Evolutionary conservation across 1,284 basidiomycete genomes (phyloP).

Genomic region (Puccinia hordei): DNA sequence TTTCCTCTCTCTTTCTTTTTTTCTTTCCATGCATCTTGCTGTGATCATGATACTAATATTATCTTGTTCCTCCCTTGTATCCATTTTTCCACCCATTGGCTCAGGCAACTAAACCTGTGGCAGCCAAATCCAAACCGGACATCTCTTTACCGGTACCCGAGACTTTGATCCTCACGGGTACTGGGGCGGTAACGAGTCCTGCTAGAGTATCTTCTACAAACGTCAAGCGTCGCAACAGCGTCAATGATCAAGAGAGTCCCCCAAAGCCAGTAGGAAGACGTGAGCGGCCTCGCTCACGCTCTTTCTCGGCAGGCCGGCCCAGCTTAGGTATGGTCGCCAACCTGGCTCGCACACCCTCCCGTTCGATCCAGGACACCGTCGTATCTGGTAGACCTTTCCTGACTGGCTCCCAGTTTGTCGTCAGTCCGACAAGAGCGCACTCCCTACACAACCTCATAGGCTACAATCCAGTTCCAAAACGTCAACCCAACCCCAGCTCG

Average conservation of each 20-base stretch:
- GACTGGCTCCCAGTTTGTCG: background rate
- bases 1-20: background rate
- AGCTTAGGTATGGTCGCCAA: slow-evolving; percentile 17
- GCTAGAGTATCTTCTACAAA: background rate
- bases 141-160: slow-evolving; percentile 17
- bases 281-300: slow-evolving; percentile 22
- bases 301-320: slow-evolving; percentile 8
- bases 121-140: background rate
- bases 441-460: slow-evolving; percentile 14
- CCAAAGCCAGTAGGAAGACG: background rate
- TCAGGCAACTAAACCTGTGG: background rate
- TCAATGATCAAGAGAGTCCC: slow-evolving; percentile 20
- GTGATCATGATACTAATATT: background rate
- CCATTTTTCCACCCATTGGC: background rate
- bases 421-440: slow-evolving; percentile 4
- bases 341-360: slow-evolving; percentile 17
- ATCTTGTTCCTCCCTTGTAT: no score
- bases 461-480: background rate
- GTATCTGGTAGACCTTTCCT: background rate
- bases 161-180: slow-evolving; percentile 3
- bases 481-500: background rate
- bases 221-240: slow-evolving; percentile 14
- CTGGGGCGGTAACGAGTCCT: background rate
- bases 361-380: slow-evolving; percentile 1
- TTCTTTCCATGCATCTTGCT: background rate